Evolutionary conservation across 2,329 filamentous ascomycete genomes (phyloP).

Genomic region (Talaromyces atroroseus): DNA sequence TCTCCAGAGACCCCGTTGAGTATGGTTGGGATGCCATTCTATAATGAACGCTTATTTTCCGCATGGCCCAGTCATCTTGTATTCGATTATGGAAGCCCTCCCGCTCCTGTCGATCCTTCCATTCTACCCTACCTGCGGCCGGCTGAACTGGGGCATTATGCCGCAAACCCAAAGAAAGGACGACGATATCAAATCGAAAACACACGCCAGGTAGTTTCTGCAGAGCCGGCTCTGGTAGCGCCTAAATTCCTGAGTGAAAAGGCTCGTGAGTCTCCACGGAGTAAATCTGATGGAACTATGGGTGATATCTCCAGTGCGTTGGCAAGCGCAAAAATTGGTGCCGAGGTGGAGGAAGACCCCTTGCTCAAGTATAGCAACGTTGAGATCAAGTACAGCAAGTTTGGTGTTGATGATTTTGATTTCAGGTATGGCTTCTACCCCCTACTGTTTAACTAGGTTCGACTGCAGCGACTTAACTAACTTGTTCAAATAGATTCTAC

Average conservation of each 20-base stretch:
- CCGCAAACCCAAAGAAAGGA: slow-evolving; percentile 66
- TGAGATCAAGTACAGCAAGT: slow-evolving; percentile 98
- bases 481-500: slow-evolving; percentile 62
- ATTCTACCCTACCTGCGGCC: slow-evolving; percentile 64
- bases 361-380: slow-evolving; percentile 87
- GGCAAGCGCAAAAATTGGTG: slow-evolving; percentile 63
- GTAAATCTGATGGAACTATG: slow-evolving; percentile 33
- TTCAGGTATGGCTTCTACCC: slow-evolving; percentile 72
- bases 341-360: slow-evolving; percentile 70
- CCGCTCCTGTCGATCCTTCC: slow-evolving; percentile 65
- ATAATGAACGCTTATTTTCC: slow-evolving; percentile 79
- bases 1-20: slow-evolving; percentile 72
- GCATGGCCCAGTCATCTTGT: slow-evolving; percentile 81
- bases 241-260: slow-evolving; percentile 96
- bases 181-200: slow-evolving; percentile 79
- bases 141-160: slow-evolving; percentile 71
- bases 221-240: slow-evolving; percentile 59
- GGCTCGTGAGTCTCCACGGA: slow-evolving; percentile 57
- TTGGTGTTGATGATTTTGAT: slow-evolving; percentile 98
- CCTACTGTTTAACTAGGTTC: not conserved
- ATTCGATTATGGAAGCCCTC: slow-evolving; percentile 79
- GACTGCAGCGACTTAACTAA: slow-evolving; percentile 8
- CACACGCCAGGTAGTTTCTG: slow-evolving; percentile 59
- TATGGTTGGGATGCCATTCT: slow-evolving; percentile 85
- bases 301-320: slow-evolving; percentile 60